Base-by-base conservation (phyloP, 495 filamentous ascomycete genomes). In the Neurospora sp. region DNA sequence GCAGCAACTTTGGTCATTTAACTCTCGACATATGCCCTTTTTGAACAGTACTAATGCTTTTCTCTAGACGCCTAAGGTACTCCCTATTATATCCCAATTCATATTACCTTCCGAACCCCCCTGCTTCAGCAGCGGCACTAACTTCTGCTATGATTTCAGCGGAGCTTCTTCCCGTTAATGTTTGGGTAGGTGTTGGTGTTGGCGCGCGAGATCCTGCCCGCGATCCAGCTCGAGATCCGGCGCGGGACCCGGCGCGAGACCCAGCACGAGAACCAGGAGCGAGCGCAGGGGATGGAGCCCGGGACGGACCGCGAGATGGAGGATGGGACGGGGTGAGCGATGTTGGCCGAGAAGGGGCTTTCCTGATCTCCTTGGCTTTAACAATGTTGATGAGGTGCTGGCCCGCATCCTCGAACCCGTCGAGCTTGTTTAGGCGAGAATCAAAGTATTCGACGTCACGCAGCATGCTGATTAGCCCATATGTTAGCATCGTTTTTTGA, bases 371-470 rank as follows among this genome's bases (percentile, higher is more conserved):
- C 77, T 95, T 97, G 18, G 83, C 82, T 39, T 88, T 87, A 46
- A 94, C 89, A 41, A 96, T 83, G 39, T 88, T 86, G 10, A 92
- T 79, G 7, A 98, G 83, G 74, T 89, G 86, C 42, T 90, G 87
- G 12, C 90, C 91, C 0, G 92, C 83, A 74, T 92, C 89, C 38
- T 87, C 90, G 41, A 93, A 91, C 1, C 94, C 95, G 71, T 97
- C 91, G 59, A 98, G 89, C 78, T 92, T 93, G 78, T 89, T 86
- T 20, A 98, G 85, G 70, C 88, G 89, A 4, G 86, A 82, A 66
- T 91, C 89, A 81, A 99, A 94, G 77, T 88, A 88, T 72, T 94
- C 88, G 48, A 92, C 89, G 77, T 99, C 96, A 62, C 87, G 87
- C 69, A 92, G 84, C 86, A 99, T 91, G 76, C 94, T 97, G 75